Conservation (phyloP, 805 yeast genomes). For the Scheffersomyces stipitis region DNA sequence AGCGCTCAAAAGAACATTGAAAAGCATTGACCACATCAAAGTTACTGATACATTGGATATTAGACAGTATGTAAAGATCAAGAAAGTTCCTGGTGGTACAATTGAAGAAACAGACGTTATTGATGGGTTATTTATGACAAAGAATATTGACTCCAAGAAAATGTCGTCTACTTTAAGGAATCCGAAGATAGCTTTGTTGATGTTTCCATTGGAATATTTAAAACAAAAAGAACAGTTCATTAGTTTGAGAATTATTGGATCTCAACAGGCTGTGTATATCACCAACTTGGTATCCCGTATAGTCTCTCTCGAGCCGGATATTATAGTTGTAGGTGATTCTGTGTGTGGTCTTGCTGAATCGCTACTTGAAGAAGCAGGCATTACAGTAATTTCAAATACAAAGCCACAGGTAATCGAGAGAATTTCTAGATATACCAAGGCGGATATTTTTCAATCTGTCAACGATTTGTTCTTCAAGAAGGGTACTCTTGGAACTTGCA, state of each 20-base stretch:
- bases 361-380: constrained; percentile 67
- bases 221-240: constrained; percentile 76
- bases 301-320: constrained; percentile 70
- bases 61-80: constrained; percentile 84
- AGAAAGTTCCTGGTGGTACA: constrained; percentile 75
- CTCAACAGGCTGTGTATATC: constrained; percentile 85
- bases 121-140: constrained; percentile 83
- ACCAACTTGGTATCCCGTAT: constrained; percentile 79
- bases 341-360: constrained; percentile 81
- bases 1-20: constrained; percentile 50
- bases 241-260: constrained; percentile 77
- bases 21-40: constrained; percentile 57
- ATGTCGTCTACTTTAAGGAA: constrained; percentile 66
- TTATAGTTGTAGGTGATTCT: constrained; percentile 74
- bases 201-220: constrained; percentile 87
- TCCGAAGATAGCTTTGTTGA: constrained; percentile 78
- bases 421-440: constrained; percentile 73
- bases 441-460: constrained; percentile 82
- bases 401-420: constrained; percentile 81
- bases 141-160: constrained; percentile 70
- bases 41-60: constrained; percentile 79
- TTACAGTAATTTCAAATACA: constrained; percentile 78
- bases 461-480: constrained; percentile 74
- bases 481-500: constrained; percentile 69
- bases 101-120: constrained; percentile 55